Base-by-base conservation (phyloP, 352 stramenopile genomes). In the Elongisporangium undulatum region DNA sequence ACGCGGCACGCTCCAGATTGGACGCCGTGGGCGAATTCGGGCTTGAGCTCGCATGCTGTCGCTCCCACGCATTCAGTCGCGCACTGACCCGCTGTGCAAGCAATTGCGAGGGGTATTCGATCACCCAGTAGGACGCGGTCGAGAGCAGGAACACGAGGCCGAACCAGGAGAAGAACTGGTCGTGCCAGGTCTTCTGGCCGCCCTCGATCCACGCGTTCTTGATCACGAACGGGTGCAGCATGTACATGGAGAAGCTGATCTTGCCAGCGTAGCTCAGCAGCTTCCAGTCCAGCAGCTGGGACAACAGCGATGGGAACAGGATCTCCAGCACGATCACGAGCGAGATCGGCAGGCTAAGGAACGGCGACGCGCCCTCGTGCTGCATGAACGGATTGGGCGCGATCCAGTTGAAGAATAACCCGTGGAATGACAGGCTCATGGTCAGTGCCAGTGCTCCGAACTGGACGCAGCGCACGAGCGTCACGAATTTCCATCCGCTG, bases 221-320 rank as follows among this genome's bases (percentile, higher is more conserved):
- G 26, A 74, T 20, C 6, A 83, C 62, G 20, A 79, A 78, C 53
- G 53, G 67, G 55, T 84, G 74, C 53, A 84, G 53, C 61, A 84
- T 38, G 51, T 80, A 84, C 49, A 80, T 72, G 2, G 74, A 83
- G 41, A 73, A 82, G 54, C 73, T 79, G 38, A 79, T 63, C 59
- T 82, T 79, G 53, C 71, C 71, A 49, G 62, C 66, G 51, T 72
- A 74, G 6, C 71, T 67, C 22, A 84, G 56, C 15, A 81, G 55
- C 7, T 63, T 78, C 69, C 66, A 79, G 63, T 81, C 74, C 23
- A 83, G 67, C 34, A 73, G 58, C 0, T 49, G 61, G 1, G 74
- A 77, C 15, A 84, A 16, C 8, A 60, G 16, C 7, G 68, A 77
- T 10, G 71, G 71, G 1, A 72, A 39, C 1, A 81, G 49, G 59